phyloP scores from a whole-genome alignment of 2,329 filamentous ascomycete genomes.

The Botryotinia globosa region DNA sequence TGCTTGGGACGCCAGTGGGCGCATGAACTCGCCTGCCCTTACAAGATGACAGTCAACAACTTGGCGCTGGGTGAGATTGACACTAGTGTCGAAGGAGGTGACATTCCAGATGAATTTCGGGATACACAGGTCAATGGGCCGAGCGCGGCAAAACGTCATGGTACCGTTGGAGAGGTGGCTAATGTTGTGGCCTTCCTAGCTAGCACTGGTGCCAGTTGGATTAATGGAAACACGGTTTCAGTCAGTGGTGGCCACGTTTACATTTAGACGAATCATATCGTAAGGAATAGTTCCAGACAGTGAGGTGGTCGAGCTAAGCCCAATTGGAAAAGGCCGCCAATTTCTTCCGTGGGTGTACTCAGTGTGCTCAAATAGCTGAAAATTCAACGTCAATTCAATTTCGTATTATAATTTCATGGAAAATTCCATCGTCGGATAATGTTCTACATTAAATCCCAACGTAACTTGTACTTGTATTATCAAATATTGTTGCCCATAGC shows the following conservation, averaged over 20 bases:
- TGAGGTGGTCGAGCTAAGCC: background rate
- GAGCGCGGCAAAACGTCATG: slow-evolving; percentile 16
- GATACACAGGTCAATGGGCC: background rate
- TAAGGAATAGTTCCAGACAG: background rate
- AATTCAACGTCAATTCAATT: background rate
- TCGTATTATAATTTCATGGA: background rate
- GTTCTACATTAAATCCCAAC: background rate
- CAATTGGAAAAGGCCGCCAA: background rate
- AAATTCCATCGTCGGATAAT: background rate
- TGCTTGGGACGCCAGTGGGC: slow-evolving; percentile 58
- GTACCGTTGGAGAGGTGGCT: slow-evolving; percentile 16
- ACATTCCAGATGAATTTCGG: background rate
- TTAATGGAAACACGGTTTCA: slow-evolving; percentile 16
- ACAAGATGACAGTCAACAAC: slow-evolving; percentile 19
- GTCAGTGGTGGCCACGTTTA: slow-evolving; percentile 14
- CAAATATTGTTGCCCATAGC: background rate
- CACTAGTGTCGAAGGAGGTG: background rate
- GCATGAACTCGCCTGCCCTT: slow-evolving; percentile 25
- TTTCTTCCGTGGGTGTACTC: background rate
- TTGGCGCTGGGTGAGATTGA: background rate
- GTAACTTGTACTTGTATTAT: no score
- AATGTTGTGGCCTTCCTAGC: slow-evolving; percentile 16
- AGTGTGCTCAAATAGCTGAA: background rate
- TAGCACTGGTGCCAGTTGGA: slow-evolving; percentile 18
- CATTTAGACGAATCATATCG: background rate